Conservation (phyloP, 176 grass and related monocot species). For the Ensete ventricosum region DNA sequence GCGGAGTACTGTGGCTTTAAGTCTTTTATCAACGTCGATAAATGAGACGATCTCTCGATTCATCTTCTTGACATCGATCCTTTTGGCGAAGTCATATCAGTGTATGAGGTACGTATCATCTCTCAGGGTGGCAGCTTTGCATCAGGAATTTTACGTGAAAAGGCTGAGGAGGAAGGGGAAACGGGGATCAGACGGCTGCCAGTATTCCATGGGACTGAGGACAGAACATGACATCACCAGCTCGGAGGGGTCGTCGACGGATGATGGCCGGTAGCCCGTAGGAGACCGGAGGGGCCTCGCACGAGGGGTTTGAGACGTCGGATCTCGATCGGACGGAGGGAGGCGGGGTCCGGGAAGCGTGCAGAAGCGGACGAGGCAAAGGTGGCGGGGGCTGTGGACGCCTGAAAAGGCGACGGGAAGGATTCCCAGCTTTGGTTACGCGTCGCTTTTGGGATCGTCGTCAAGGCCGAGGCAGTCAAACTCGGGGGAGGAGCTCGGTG, state of each 20-base stretch:
- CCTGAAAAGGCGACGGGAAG: not conserved
- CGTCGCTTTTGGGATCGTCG: not conserved
- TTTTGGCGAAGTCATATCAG: too few relatives aligned
- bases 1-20: too few relatives aligned
- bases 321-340: not conserved
- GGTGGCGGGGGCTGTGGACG: not conserved
- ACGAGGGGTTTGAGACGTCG: not conserved
- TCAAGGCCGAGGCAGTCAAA: not conserved
- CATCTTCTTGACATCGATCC: too few relatives aligned
- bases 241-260: not conserved
- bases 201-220: too few relatives aligned
- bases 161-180: too few relatives aligned
- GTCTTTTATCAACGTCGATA: too few relatives aligned
- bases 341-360: not conserved
- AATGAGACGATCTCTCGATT: too few relatives aligned
- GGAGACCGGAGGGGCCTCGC: not conserved
- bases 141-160: too few relatives aligned
- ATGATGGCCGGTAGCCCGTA: not conserved
- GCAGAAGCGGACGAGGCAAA: conserved; percentile 1
- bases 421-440: not conserved
- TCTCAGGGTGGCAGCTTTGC: too few relatives aligned
- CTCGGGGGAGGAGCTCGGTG: not conserved
- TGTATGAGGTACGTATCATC: too few relatives aligned
- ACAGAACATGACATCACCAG: not conserved
- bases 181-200: too few relatives aligned